Percentiles rank a stretch among this genome's conserved stretches.
Conservation (phyloP, 192 early-diverging fungal genomes). For the Obelidium mucronatum region DNA sequence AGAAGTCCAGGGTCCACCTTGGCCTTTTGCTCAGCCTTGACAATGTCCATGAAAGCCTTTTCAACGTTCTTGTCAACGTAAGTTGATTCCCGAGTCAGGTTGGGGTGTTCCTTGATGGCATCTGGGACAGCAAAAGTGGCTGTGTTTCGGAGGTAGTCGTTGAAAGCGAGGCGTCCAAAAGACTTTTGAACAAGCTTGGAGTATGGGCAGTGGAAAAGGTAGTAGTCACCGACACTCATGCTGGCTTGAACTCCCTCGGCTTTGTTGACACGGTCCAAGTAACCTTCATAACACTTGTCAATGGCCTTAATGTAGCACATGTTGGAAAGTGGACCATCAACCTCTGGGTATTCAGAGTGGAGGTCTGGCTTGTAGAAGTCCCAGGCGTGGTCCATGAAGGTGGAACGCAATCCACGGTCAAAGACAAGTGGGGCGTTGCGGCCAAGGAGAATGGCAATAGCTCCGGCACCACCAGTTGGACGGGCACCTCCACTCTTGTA, state of each 20-base stretch:
- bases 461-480: conserved; percentile 94
- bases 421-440: conserved; percentile 93
- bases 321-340: conserved; percentile 95
- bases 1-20: conserved; percentile 83
- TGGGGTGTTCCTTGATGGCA: conserved; percentile 63
- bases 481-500: conserved; percentile 92
- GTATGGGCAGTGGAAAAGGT: conserved; percentile 97
- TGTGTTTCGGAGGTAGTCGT: conserved; percentile 87
- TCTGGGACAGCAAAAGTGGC: conserved; percentile 43
- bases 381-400: conserved; percentile 97
- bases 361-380: conserved; percentile 99
- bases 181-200: conserved; percentile 97
- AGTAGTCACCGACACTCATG: conserved; percentile 75
- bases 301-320: conserved; percentile 91
- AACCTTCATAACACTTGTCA: conserved; percentile 87
- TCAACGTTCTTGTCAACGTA: conserved; percentile 90
- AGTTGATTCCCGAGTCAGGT: conserved; percentile 71
- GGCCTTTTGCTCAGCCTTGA: conserved; percentile 74
- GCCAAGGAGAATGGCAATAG: conserved; percentile 90
- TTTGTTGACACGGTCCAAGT: conserved; percentile 62
- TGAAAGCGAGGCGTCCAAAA: conserved; percentile 88
- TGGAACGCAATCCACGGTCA: conserved; percentile 85
- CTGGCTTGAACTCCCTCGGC: conserved; percentile 48
- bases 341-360: conserved; percentile 95
- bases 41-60: conserved; percentile 85